A percentile compares a stretch with the other conserved stretches of the same genome.
Evolutionary conservation across 2,329 filamentous ascomycete genomes (phyloP).

Genomic region (Pseudogymnoascus sp.): DNA sequence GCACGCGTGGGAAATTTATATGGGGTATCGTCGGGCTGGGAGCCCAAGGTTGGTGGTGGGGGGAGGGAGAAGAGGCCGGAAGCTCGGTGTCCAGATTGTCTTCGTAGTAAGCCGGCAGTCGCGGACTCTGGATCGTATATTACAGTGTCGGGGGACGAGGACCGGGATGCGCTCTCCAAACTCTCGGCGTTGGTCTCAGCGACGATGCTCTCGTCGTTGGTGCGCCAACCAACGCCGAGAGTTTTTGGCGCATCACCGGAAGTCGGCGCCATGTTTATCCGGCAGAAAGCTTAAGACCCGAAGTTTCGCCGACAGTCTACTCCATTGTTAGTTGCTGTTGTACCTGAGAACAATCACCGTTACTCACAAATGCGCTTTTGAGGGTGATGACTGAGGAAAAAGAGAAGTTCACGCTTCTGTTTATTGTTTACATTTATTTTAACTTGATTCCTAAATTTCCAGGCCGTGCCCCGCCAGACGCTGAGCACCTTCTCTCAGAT

Average conservation of each 20-base stretch:
- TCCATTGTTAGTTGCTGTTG: not conserved
- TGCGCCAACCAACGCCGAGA: not conserved
- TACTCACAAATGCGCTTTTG: not conserved
- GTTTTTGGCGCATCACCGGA: not conserved
- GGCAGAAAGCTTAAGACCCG: not conserved
- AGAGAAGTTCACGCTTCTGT: not conserved
- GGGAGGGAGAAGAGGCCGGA: not conserved
- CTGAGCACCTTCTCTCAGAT: not conserved
- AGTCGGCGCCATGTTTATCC: slow-evolving; percentile 2
- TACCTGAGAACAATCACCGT: not conserved
- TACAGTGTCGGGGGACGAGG: not conserved
- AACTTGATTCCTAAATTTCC: not conserved
- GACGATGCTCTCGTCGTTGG: not conserved
- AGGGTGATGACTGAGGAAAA: not conserved
- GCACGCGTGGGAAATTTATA: not conserved
- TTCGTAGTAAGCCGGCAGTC: not conserved
- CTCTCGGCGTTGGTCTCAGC: not conserved
- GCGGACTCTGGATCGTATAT: not conserved
- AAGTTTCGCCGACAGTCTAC: not conserved
- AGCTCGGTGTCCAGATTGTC: not conserved
- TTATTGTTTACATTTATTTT: not conserved
- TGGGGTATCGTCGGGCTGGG: not conserved
- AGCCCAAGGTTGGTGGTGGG: not conserved
- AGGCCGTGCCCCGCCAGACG: not conserved
- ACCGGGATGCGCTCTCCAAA: not conserved